Evolutionary conservation across 2,329 filamentous ascomycete genomes (phyloP), one percentile per base, ranked within the genome.

Genomic region (Albifimbria verrucaria): DNA sequence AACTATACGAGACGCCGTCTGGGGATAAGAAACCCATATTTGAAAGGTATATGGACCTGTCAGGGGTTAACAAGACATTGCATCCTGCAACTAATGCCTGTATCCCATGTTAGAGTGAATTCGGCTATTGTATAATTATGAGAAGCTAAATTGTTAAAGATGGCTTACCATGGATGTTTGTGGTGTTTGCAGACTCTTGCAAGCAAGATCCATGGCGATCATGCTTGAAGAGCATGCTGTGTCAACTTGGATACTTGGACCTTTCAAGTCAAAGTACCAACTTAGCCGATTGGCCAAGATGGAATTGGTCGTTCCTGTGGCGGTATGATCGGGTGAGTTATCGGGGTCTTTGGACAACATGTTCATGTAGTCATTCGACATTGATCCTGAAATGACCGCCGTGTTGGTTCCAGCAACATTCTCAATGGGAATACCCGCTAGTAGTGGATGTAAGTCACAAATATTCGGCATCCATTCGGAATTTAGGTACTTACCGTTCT

Each of bases 181-280:
- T 18, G 55, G 47, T 10, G 50, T 51, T 47, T 54, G 51, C n/a
- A 60, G 44, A 15, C 52, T 52, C 47, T 65, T 62, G 32, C 57
- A 59, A 12, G 62, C 64, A 42, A 63, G 59, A 49, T 69, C 61
- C 11, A 68, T 51, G 4, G 62, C 66, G 3, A 65, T 59, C 17
- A 70, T 46, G 41, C 61, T 65, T 5, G 59, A 59, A 0, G 67
- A 70, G 51, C 70, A 72, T 2, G 67, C 70, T 11, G 69, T 70
- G 45, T 71, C 65, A 12, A 71, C 54, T 9, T 62, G 65, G 32
- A 68, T 57, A 25, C 63, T 67, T 0, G 68, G 64, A 0, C 69
- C 68, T 2, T 57, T 56, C 28, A 68, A 58, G 32, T 73, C 63
- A 51, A 72, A 72, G 44, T 64, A 68, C 58, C 69, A 73, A n/a